Evolutionary conservation across 2,329 filamentous ascomycete genomes (phyloP), one percentile per base, ranked within the genome.

Genomic region (Remersonia thermophila): DNA sequence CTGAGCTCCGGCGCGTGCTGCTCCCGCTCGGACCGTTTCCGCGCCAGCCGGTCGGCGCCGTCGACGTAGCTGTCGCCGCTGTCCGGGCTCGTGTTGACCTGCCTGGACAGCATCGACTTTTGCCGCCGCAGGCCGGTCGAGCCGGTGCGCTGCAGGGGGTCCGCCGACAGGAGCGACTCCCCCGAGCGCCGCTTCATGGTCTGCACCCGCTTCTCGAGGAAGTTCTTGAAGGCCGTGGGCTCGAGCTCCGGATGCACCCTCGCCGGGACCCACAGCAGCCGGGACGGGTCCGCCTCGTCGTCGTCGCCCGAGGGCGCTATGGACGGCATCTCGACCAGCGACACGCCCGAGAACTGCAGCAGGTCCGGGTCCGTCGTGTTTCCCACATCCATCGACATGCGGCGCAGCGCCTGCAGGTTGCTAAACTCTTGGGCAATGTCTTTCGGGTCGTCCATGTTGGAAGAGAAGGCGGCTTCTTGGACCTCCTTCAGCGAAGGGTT

Each of bases 221-320:
- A 98, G 1, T 81, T 89, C 59, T 93, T 95, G 67, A 96, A 98
- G 49, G 95, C 91, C 53, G 83, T 86, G 1, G 91, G 91, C 3
- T 91, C 91, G 33, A 98, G 67, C 58, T 98, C 91, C 1, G 91
- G 91, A 51, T 98, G 91, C 18, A 98, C 71, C 40, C 86, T 77
- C 16, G 91, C 91, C 4, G 91, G 91, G 5, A 98, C 91, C 91
- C 91, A 98, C 47, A 96, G 83, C 40, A 96, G 62, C 43, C 86
- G 74, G 2, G 87, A 86, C 7, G 85, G 77, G 54, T 96, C 89
- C 49, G 86, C 81, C 55, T 93, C 86, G 51, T 93, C 81, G 44
- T 84, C 81, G 41, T 75, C 72, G 23, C 77, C 73, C 3, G 69
- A 76, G 1, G 83, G 83, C 13, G 83, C 80, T 44, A 80, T 71